These are phyloP conservation scores for Pyrenochaeta sp. DNA, from an alignment of 2,329 filamentous ascomycete species.

Conservation along the genomic window DNA sequence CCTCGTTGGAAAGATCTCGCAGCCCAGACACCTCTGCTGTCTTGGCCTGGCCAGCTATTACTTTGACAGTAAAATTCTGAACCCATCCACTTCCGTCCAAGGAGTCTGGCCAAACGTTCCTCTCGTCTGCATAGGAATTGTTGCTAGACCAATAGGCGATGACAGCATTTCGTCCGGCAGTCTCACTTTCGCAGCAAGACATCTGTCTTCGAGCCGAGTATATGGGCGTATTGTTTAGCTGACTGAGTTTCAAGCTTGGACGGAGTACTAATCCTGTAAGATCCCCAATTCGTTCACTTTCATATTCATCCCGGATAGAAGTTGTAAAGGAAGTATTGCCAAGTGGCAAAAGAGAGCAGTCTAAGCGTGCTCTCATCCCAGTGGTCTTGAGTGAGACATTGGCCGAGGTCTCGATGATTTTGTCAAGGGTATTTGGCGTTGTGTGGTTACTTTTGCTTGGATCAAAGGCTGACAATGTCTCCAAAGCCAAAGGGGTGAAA, in stretches of 20 bases:
- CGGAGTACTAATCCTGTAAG: slow-evolving; percentile 1
- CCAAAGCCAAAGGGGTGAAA: slow-evolving; percentile 7
- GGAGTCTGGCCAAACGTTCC: not conserved
- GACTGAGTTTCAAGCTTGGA: not conserved
- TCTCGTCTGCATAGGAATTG: slow-evolving; percentile 4
- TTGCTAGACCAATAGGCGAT: slow-evolving; percentile 13
- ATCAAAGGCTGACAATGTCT: not conserved
- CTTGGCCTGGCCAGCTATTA: slow-evolving; percentile 4
- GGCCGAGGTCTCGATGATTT: not conserved
- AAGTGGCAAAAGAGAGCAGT: not conserved
- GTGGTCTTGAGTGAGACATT: slow-evolving; percentile 6
- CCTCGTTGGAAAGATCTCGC: not conserved
- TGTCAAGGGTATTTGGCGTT: not conserved
- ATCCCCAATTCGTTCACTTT: not conserved
- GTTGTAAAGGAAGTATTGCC: not conserved
- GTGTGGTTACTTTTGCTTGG: not conserved
- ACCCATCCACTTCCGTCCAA: too few relatives aligned
- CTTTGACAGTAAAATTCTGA: slow-evolving; percentile 8
- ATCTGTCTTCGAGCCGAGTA: not conserved
- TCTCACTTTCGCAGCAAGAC: slow-evolving; percentile 8
- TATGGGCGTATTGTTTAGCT: not conserved
- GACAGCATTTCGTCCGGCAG: not conserved
- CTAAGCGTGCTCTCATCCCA: slow-evolving; percentile 1
- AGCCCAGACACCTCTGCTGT: not conserved
- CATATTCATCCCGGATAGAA: not conserved